Evolutionary conservation across 768 basidiomycete species (phyloP), one percentile per base, ranked within the genome.

Genomic region (Lactarius vividus): DNA sequence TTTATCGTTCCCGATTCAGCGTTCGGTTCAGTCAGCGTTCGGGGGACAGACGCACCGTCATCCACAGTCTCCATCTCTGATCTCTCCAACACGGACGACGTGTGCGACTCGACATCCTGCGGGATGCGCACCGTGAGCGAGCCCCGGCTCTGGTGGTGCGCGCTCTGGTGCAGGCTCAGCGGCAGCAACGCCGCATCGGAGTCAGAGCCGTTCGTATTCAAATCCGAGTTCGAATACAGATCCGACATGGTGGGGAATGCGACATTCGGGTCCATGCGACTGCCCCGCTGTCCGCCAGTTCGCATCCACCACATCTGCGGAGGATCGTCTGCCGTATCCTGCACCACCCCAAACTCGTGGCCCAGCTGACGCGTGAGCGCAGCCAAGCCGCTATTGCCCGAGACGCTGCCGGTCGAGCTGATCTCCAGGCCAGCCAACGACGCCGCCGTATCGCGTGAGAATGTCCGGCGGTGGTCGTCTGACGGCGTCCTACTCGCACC

Each of bases 341-440:
- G 73, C 31, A 74, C 59, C 46, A 74, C 76, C 18, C 74, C 74
- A 13, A 80, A 72, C 59, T 77, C 76, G 57, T 75, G 75, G n/a
- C 75, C 76, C 55, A 82, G 71, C 61, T 79, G 81, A 9, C 79
- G 79, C 35, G 79, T 75, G 23, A 80, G 77, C 10, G 73, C 74
- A 8, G 74, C 72, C 15, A 82, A 72, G 0, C 79, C 79, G 62
- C 57, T 63, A 35, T 52, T 57, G 26, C 40, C 53, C 31, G 61
- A 44, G 33, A 54, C 16, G 18, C n/a, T 33, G 26, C 52, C 58
- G 18, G 28, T 44, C 6, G 70, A 64, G 8, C 76, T 77, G 53
- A 72, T 71, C 37, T 65, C 74, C 26, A 71, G 69, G 56, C 58
- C 64, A 29, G 75, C 72, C 58, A 78, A 75, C 2, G 61, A 52